phyloP scores from a whole-genome alignment of 352 stramenopile species.

The Blastocystis sp. region DNA sequence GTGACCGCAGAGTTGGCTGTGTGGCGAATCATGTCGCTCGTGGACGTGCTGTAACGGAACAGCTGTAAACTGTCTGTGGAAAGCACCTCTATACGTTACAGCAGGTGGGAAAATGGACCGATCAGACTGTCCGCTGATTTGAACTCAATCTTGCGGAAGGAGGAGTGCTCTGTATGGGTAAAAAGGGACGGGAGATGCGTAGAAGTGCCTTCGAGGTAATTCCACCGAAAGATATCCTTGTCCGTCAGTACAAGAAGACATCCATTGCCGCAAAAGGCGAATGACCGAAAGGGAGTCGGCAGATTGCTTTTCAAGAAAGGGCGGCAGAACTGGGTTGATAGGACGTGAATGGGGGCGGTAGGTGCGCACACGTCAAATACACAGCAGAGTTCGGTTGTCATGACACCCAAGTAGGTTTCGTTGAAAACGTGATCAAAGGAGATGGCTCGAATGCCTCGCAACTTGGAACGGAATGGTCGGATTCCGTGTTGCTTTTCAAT shows the following conservation, averaged over 20 bases:
- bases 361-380: not conserved
- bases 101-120: not conserved
- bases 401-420: not conserved
- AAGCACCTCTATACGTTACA: constrained; percentile 2
- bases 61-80: not conserved
- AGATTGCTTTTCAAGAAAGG: not conserved
- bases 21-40: not conserved
- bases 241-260: constrained; percentile 8
- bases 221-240: constrained; percentile 25
- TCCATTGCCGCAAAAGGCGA: not conserved
- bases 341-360: not conserved
- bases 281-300: not conserved
- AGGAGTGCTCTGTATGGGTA: not conserved
- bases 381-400: constrained; percentile 13
- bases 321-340: not conserved
- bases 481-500: not conserved
- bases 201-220: not conserved
- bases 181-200: not conserved
- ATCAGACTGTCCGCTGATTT: not conserved
- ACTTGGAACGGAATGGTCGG: not conserved
- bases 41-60: not conserved
- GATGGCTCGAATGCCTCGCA: not conserved
- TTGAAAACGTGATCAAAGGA: not conserved
- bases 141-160: not conserved
- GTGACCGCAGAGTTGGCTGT: not conserved